Evolutionary conservation across 2,329 filamentous ascomycete species (phyloP).

Genomic region (Cryphonectria nitschkei): DNA sequence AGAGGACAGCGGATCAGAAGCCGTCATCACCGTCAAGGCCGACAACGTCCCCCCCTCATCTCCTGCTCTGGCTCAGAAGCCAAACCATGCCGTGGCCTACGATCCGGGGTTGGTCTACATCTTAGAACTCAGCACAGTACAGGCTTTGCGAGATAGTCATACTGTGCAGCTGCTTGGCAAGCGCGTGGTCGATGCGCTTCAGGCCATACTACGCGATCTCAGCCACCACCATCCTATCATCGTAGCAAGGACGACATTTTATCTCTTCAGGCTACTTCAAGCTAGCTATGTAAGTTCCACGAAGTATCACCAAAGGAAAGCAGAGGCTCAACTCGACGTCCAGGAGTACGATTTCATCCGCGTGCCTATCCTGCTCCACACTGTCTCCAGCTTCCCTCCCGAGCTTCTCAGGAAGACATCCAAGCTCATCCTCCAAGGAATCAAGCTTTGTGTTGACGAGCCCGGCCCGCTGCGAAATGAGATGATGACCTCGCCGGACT

Average conservation of each 20-base stretch:
- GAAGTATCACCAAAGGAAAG: constrained; percentile 32
- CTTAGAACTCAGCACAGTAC: constrained; percentile 84
- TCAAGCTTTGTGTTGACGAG: constrained; percentile 78
- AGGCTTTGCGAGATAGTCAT: constrained; percentile 75
- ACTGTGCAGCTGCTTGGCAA: constrained; percentile 77
- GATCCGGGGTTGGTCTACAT: constrained; percentile 87
- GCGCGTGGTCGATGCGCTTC: constrained; percentile 77
- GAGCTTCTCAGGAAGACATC: constrained; percentile 77
- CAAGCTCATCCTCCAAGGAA: constrained; percentile 74
- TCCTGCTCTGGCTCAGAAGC: constrained; percentile 63
- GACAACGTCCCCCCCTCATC: constrained; percentile 68
- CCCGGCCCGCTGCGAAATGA: constrained; percentile 82
- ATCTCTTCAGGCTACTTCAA: constrained; percentile 79
- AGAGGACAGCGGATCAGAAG: constrained; percentile 74
- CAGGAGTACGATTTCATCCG: constrained; percentile 90
- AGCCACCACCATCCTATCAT: constrained; percentile 80
- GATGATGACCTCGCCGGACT: constrained; percentile 94
- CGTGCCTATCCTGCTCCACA: constrained; percentile 87
- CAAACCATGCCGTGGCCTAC: constrained; percentile 66
- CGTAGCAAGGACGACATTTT: constrained; percentile 82
- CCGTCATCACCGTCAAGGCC: constrained; percentile 88
- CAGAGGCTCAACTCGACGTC: constrained; percentile 27
- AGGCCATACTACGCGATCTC: constrained; percentile 79
- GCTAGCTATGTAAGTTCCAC: constrained; percentile 74
- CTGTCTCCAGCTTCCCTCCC: constrained; percentile 84